Percentiles rank a stretch among this genome's conserved stretches.
These are phyloP conservation scores for Pichia sp. DNA, from an alignment of 1,139 yeast genomes.

Conservation along the genomic window DNA sequence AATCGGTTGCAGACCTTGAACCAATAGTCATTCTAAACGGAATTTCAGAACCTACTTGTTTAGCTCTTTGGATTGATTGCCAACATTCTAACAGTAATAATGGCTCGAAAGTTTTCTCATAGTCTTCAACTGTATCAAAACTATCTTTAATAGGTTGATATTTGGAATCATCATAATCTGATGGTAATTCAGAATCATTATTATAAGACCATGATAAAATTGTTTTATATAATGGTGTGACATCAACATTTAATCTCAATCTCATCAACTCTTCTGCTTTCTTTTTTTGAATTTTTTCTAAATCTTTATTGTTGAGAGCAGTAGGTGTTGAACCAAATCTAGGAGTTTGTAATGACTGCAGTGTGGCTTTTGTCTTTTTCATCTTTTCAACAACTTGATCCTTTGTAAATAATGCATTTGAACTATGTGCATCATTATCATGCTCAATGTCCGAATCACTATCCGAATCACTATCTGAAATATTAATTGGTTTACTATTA, in stretches of 20 bases:
- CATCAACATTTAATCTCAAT: slow-evolving; percentile 66
- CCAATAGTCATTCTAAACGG: slow-evolving; percentile 72
- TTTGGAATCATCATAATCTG: slow-evolving; percentile 33
- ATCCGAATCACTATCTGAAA: slow-evolving; percentile 7
- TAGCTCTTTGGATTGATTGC: slow-evolving; percentile 79
- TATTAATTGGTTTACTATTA: not conserved
- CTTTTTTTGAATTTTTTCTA: slow-evolving; percentile 35
- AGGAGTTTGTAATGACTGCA: slow-evolving; percentile 24
- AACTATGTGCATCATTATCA: slow-evolving; percentile 23
- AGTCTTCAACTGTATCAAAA: slow-evolving; percentile 56
- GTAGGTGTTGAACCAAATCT: slow-evolving; percentile 8
- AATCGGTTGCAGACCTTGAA: slow-evolving; percentile 75
- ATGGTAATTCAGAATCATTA: slow-evolving; percentile 52
- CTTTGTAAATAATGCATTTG: slow-evolving; percentile 24
- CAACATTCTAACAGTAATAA: slow-evolving; percentile 83
- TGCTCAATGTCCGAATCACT: slow-evolving; percentile 22
- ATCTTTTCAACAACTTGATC: slow-evolving; percentile 28
- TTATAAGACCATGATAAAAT: slow-evolving; percentile 76
- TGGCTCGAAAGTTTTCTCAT: slow-evolving; percentile 67
- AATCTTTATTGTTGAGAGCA: slow-evolving; percentile 8
- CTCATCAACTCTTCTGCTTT: slow-evolving; percentile 75
- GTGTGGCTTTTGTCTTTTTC: slow-evolving; percentile 22
- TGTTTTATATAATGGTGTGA: slow-evolving; percentile 65
- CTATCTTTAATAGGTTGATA: slow-evolving; percentile 34
- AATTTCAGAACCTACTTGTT: slow-evolving; percentile 51